These are phyloP conservation scores for Cucurbitaria berberidis DNA, from an alignment of 2,329 filamentous ascomycete species.

Conservation along the genomic window DNA sequence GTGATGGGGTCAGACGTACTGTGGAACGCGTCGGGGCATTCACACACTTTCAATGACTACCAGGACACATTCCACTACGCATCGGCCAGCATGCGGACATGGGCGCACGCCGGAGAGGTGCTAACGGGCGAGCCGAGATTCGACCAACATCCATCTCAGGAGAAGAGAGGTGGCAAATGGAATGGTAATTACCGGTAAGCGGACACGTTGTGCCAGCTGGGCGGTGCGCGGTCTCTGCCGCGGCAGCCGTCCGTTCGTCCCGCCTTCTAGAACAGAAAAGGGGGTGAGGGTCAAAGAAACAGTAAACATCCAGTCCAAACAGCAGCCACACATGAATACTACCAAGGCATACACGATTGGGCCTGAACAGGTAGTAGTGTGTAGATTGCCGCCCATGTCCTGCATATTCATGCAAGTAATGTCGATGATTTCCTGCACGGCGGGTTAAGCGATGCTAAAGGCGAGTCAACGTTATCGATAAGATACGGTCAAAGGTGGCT, in stretches of 20 bases:
- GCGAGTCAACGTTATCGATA: background rate
- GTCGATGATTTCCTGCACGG: background rate
- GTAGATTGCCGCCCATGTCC: background rate
- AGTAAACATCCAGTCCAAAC: background rate
- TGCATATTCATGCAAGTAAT: background rate
- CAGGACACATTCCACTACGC: conserved; percentile 17
- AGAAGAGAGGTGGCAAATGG: conserved; percentile 1
- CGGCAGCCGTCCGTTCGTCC: background rate
- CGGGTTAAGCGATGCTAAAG: background rate
- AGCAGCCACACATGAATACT: background rate
- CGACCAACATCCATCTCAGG: background rate
- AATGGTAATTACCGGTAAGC: background rate
- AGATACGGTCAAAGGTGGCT: background rate
- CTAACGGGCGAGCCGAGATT: conserved; percentile 25
- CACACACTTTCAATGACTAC: conserved; percentile 9
- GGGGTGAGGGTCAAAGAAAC: background rate
- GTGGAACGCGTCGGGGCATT: conserved; percentile 8
- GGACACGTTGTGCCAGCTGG: conserved; percentile 1
- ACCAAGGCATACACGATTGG: background rate
- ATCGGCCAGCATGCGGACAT: conserved; percentile 25
- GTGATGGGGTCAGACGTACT: conserved; percentile 6
- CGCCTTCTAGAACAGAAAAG: background rate
- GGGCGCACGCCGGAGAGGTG: conserved; percentile 8
- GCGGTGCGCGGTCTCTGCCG: background rate
- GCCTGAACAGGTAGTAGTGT: background rate